Evolutionary conservation across 2,329 filamentous ascomycete species (phyloP).

Genomic region (Fusarium hostae): DNA sequence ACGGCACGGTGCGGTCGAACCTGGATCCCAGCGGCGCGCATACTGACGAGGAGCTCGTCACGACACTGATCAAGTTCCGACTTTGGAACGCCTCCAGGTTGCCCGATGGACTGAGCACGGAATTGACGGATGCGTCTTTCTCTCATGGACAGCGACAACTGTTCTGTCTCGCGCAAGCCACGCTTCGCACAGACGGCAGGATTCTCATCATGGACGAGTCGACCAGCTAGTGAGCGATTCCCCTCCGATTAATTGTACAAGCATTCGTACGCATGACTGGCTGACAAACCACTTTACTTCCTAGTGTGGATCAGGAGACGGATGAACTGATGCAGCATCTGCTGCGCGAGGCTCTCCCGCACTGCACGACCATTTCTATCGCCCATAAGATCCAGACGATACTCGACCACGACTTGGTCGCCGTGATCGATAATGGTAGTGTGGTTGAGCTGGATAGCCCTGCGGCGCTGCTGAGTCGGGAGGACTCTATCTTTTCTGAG

Average conservation of each 20-base stretch:
- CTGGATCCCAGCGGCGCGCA: neutral
- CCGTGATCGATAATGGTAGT: constrained; percentile 28
- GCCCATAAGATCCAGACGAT: constrained; percentile 41
- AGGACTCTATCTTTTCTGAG: constrained; percentile 8
- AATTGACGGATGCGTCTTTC: constrained; percentile 51
- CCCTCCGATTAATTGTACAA: neutral
- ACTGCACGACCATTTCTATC: constrained; percentile 41
- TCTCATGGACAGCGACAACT: constrained; percentile 62
- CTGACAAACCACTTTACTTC: constrained; percentile 10
- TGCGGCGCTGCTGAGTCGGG: constrained; percentile 4
- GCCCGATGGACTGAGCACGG: constrained; percentile 57
- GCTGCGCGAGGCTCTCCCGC: constrained; percentile 30
- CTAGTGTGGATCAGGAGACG: constrained; percentile 27
- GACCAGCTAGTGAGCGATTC: constrained; percentile 48
- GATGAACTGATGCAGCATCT: constrained; percentile 27
- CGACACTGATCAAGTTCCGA: constrained; percentile 3
- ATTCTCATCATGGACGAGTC: constrained; percentile 57
- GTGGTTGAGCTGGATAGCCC: constrained; percentile 9
- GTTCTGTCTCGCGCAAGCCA: constrained; percentile 58
- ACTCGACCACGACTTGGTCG: constrained; percentile 30
- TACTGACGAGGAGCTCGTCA: constrained; percentile 3
- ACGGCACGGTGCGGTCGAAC: neutral
- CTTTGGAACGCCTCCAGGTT: constrained; percentile 8
- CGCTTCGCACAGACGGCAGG: constrained; percentile 51
- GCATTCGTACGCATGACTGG: neutral